Conservation (phyloP, 176 grass and related monocot genomes). For the Musa itinerans region DNA sequence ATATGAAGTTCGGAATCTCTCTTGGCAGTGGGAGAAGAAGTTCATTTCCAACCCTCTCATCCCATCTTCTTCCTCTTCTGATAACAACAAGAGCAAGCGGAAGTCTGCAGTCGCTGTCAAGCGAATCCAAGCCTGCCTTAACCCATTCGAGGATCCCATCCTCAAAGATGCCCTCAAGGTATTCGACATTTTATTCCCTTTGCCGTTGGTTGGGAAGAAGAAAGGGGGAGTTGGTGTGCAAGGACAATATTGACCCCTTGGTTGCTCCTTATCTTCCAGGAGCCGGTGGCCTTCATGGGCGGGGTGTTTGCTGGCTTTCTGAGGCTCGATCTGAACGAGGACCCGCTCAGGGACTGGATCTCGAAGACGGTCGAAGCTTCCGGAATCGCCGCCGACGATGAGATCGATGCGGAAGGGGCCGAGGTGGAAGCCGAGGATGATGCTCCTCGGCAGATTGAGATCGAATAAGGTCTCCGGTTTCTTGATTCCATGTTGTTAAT, state of each 20-base stretch:
- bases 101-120: slow-evolving; percentile 5
- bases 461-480: slow-evolving; percentile 49
- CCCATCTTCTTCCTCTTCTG: background rate
- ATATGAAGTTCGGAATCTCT: background rate
- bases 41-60: background rate
- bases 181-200: background rate
- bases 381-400: slow-evolving; percentile 50
- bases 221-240: background rate
- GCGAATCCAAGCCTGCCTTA: slow-evolving; percentile 41
- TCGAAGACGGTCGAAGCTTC: slow-evolving; percentile 64
- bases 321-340: slow-evolving; percentile 93
- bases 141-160: slow-evolving; percentile 68
- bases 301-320: slow-evolving; percentile 83
- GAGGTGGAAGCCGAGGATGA: slow-evolving; percentile 41
- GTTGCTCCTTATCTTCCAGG: slow-evolving; percentile 30
- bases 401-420: slow-evolving; percentile 22
- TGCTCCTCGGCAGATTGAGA: slow-evolving; percentile 74
- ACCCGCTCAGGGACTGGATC: slow-evolving; percentile 91
- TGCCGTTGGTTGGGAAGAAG: background rate
- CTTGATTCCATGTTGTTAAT: background rate
- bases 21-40: background rate
- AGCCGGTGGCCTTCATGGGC: slow-evolving; percentile 92
- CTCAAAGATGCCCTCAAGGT: slow-evolving; percentile 64
- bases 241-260: background rate
- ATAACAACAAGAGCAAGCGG: slow-evolving; percentile 1